Percentiles rank a stretch among this genome's conserved stretches.
Conservation (phyloP, 2,329 filamentous ascomycete genomes). For the Sporothrix mexicana region DNA sequence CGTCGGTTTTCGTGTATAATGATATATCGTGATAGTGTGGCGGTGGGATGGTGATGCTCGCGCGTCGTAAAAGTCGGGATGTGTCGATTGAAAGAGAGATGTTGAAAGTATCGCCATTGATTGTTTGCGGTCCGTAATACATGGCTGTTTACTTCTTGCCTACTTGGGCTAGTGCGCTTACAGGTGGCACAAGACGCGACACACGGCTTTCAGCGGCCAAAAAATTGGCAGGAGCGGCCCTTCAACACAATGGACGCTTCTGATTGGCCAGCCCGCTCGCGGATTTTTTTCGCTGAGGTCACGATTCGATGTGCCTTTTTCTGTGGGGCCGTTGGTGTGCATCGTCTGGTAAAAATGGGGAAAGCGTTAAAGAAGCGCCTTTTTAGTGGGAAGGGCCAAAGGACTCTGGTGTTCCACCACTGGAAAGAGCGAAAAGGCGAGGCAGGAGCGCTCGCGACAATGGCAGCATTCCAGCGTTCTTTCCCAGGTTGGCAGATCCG, state of each 20-base stretch:
- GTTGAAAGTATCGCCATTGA: not conserved
- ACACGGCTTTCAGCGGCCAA: constrained; percentile 7
- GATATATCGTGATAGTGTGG: not conserved
- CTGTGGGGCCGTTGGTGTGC: constrained; percentile 12
- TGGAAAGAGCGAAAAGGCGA: constrained; percentile 30
- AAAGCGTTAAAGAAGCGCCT: not conserved
- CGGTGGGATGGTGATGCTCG: constrained; percentile 9
- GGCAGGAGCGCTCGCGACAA: not conserved
- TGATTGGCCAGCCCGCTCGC: not conserved
- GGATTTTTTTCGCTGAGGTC: constrained; percentile 25
- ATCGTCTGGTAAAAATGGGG: not conserved
- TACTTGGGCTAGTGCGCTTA: constrained; percentile 24
- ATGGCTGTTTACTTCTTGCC: constrained; percentile 33
- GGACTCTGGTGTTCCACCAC: not conserved
- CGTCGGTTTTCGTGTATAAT: not conserved
- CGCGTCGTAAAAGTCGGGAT: not conserved
- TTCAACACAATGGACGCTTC: not conserved
- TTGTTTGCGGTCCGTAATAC: not conserved
- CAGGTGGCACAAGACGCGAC: not conserved
- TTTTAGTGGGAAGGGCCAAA: constrained; percentile 24
- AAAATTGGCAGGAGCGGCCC: not conserved
- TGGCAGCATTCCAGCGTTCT: not conserved
- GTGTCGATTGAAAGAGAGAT: not conserved
- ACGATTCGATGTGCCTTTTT: constrained; percentile 7
- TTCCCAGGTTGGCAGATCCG: constrained; percentile 29